Conservation (phyloP, 1,284 basidiomycete species). For the Ustilago esculenta region DNA sequence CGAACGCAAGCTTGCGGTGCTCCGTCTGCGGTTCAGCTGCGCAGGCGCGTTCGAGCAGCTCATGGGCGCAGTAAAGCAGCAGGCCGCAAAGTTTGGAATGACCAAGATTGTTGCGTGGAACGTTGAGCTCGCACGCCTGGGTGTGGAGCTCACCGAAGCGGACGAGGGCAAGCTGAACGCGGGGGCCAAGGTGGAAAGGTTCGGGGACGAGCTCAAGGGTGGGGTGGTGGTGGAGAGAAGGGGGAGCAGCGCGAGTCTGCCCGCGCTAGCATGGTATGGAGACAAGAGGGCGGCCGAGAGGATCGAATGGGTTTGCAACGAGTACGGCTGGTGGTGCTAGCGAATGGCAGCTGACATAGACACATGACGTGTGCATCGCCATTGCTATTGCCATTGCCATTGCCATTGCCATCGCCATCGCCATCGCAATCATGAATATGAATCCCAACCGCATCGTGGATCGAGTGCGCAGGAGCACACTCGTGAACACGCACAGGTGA, state of each 20-base stretch:
- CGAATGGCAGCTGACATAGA: too few relatives aligned
- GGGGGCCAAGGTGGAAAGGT: constrained; percentile 9
- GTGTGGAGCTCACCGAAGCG: constrained; percentile 11
- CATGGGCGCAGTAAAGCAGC: constrained; percentile 8
- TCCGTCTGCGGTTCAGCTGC: constrained; percentile 20
- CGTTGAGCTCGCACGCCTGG: constrained; percentile 19
- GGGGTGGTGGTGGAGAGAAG: constrained; percentile 28
- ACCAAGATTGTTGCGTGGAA: constrained; percentile 43
- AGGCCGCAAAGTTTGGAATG: constrained; percentile 27
- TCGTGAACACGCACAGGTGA: too few relatives aligned
- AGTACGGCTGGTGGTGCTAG: constrained; percentile 48
- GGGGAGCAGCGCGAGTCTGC: constrained; percentile 21
- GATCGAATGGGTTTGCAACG: constrained; percentile 40
- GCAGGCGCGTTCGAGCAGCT: constrained; percentile 5
- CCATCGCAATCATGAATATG: too few relatives aligned
- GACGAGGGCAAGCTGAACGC: constrained; percentile 9
- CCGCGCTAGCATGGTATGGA: constrained; percentile 38
- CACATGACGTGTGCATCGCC: too few relatives aligned
- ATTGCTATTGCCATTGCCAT: too few relatives aligned
- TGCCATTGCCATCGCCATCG: too few relatives aligned
- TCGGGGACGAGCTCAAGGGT: constrained; percentile 4
- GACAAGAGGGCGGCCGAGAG: constrained; percentile 13
- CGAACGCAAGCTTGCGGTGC: constrained; percentile 25
- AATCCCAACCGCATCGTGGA: too few relatives aligned
- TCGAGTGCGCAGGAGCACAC: too few relatives aligned